Percentiles rank a stretch among this genome's conserved stretches.
These are phyloP conservation scores for Effrenium voratum DNA, from an alignment of 73 alveolate species.

Conservation along the genomic window DNA sequence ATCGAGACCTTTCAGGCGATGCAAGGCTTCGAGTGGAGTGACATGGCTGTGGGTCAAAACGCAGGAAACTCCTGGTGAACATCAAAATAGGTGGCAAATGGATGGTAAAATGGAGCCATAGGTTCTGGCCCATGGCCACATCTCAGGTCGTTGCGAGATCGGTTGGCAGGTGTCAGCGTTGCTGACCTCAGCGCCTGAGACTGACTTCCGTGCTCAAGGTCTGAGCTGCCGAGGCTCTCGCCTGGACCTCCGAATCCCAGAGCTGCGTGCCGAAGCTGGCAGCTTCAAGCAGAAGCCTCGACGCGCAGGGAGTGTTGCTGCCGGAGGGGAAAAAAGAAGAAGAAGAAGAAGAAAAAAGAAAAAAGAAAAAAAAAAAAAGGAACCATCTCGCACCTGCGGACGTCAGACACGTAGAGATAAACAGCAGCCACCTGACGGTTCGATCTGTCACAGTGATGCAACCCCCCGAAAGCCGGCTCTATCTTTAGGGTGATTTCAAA, in stretches of 20 bases:
- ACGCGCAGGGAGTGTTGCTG: neutral
- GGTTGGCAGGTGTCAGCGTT: neutral
- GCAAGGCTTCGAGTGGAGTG: neutral
- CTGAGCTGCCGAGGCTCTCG: neutral
- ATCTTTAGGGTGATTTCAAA: too few relatives aligned
- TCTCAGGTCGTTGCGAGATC: neutral
- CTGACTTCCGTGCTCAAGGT: neutral
- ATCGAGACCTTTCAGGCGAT: conserved; percentile 19
- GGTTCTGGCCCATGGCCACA: neutral
- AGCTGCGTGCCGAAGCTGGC: conserved; percentile 49
- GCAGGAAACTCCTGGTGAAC: too few relatives aligned
- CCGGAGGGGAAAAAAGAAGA: neutral
- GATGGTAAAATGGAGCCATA: neutral
- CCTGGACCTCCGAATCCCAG: conserved; percentile 70
- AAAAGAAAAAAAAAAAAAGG: too few relatives aligned
- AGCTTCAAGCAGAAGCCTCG: conserved; percentile 78
- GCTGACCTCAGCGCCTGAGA: conserved; percentile 17
- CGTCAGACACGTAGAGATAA: neutral
- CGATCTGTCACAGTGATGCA: neutral
- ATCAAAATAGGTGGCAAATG: too few relatives aligned
- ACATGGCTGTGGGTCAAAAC: too few relatives aligned
- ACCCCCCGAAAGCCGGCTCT: too few relatives aligned
- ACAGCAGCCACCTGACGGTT: conserved; percentile 21
- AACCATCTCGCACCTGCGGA: neutral
- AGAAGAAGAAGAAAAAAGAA: neutral